phyloP scores from a whole-genome alignment of 2,329 filamentous ascomycete species.

The Penicillium sp. region DNA sequence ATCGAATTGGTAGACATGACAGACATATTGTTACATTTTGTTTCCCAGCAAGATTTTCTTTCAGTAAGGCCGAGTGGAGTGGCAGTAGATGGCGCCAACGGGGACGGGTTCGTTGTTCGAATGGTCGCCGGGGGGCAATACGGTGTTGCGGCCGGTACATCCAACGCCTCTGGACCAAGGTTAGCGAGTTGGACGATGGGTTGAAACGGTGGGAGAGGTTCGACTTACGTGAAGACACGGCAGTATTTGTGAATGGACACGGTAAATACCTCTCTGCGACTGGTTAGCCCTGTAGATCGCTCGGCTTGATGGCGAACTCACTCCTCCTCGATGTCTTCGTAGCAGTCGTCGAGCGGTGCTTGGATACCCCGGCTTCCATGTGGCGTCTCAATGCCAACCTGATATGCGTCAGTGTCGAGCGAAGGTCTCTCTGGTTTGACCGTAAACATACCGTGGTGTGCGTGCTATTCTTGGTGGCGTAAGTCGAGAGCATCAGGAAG shows the following conservation, averaged over 20 bases:
- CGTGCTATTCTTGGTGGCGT: slow-evolving; percentile 16
- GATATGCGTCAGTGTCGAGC: slow-evolving; percentile 3
- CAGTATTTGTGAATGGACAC: slow-evolving; percentile 27
- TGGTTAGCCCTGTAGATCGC: slow-evolving; percentile 1
- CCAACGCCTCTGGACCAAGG: slow-evolving; percentile 18
- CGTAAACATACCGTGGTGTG: slow-evolving; percentile 18
- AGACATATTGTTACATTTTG: slow-evolving; percentile 1
- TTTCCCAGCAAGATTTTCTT: slow-evolving; percentile 1
- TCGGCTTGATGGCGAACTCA: slow-evolving; percentile 9
- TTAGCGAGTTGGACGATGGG: not conserved
- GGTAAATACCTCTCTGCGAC: slow-evolving; percentile 22
- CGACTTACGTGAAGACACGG: slow-evolving; percentile 30
- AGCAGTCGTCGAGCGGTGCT: slow-evolving; percentile 27
- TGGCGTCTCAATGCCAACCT: slow-evolving; percentile 29
- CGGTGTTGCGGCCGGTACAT: slow-evolving; percentile 29
- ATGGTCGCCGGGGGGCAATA: slow-evolving; percentile 26
- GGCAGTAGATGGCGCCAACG: slow-evolving; percentile 28
- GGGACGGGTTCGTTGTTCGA: slow-evolving; percentile 27
- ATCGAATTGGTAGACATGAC: slow-evolving; percentile 1
- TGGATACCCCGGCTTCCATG: slow-evolving; percentile 22
- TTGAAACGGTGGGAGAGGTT: not conserved
- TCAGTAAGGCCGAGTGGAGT: slow-evolving; percentile 18
- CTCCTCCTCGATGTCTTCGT: slow-evolving; percentile 27
- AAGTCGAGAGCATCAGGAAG: slow-evolving; percentile 26
- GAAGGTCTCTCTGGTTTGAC: not conserved